phyloP scores from a whole-genome alignment of 495 filamentous ascomycete genomes.

The Xylaria scruposa region DNA sequence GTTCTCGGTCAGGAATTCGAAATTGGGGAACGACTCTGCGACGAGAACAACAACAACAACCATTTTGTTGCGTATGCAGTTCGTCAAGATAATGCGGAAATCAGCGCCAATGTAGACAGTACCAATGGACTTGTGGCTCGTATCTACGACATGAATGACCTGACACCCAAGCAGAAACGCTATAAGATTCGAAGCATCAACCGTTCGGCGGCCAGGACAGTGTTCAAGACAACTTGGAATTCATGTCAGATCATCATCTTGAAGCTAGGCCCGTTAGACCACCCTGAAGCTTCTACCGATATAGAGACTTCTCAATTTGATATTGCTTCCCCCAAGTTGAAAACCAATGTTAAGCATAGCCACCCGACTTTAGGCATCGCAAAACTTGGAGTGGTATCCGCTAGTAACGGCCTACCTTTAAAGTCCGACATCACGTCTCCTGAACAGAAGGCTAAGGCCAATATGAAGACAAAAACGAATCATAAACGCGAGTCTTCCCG shows the following conservation, averaged over 20 bases:
- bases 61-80: not conserved
- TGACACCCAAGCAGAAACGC: not conserved
- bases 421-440: not conserved
- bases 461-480: not conserved
- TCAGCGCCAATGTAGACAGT: not conserved
- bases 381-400: not conserved
- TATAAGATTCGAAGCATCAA: conserved; percentile 7
- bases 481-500: not conserved
- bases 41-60: not conserved
- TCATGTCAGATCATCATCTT: conserved; percentile 5
- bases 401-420: not conserved
- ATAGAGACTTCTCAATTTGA: no score
- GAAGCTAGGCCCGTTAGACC: not conserved
- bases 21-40: not conserved
- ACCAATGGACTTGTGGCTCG: not conserved
- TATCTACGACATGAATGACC: conserved; percentile 3
- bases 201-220: not conserved
- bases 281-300: not conserved
- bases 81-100: not conserved
- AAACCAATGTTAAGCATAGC: not conserved
- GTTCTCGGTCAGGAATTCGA: not conserved
- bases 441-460: no score
- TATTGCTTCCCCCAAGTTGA: not conserved
- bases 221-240: conserved; percentile 7
- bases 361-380: not conserved